Conservation (phyloP, 1,139 yeast species). For the Saccharomyces hybrid region DNA sequence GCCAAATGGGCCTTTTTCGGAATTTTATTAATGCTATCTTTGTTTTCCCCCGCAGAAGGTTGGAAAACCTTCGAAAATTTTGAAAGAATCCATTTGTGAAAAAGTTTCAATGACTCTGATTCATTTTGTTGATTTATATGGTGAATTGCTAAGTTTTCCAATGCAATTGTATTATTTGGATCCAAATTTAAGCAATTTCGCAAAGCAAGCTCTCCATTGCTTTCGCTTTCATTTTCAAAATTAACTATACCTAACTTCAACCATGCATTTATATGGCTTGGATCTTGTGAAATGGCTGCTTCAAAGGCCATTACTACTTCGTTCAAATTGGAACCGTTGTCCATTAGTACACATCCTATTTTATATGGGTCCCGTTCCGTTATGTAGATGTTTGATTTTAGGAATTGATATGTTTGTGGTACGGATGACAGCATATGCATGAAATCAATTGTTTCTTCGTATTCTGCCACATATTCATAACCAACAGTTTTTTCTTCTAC, state of each 20-base stretch:
- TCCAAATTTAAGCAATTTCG: slow-evolving; percentile 1
- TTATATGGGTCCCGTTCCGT: slow-evolving; percentile 26
- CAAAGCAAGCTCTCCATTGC: slow-evolving; percentile 1
- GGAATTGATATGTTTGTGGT: background rate
- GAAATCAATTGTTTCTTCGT: background rate
- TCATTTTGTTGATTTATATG: slow-evolving; percentile 1
- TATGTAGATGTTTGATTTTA: background rate
- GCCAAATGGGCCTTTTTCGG: slow-evolving; percentile 51
- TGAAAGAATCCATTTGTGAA: background rate
- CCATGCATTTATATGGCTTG: slow-evolving; percentile 2
- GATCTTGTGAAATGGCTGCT: slow-evolving; percentile 2
- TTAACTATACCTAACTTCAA: slow-evolving; percentile 1
- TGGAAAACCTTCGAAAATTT: background rate
- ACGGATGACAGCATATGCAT: background rate
- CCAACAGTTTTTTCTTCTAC: background rate
- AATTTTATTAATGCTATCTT: background rate
- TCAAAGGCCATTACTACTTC: slow-evolving; percentile 3
- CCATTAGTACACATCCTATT: slow-evolving; percentile 3
- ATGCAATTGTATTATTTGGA: background rate
- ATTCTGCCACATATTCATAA: background rate
- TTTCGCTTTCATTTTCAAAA: slow-evolving; percentile 3
- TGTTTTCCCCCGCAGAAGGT: background rate
- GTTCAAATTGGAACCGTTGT: slow-evolving; percentile 2
- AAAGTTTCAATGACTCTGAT: background rate
- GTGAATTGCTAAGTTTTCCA: slow-evolving; percentile 2